phyloP scores from a whole-genome alignment of 331 rosid genomes.

The Acacia pycnantha region DNA sequence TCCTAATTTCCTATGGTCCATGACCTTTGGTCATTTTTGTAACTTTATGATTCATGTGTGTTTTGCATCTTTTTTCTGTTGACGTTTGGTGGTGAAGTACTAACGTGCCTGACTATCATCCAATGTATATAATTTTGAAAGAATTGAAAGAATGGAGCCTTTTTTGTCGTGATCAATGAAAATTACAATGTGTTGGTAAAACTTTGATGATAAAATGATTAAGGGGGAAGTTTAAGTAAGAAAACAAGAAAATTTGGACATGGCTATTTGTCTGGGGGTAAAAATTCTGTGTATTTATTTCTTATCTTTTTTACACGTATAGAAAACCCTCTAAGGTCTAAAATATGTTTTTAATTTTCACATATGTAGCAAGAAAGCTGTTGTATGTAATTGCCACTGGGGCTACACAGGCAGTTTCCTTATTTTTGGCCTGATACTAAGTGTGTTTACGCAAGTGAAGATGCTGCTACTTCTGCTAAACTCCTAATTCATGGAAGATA shows the following conservation, averaged over 20 bases:
- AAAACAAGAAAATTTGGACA: not conserved
- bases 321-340: not conserved
- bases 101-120: not conserved
- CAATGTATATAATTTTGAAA: not conserved
- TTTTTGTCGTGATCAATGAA: not conserved
- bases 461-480: not conserved
- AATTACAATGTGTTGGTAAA: not conserved
- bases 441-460: slow-evolving; percentile 8
- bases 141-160: not conserved
- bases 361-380: slow-evolving; percentile 2
- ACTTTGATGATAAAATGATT: not conserved
- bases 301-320: not conserved
- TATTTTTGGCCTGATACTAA: slow-evolving; percentile 6
- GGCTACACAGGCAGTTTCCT: not conserved
- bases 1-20: not conserved
- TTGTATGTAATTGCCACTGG: not conserved
- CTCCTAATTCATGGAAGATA: not conserved
- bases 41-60: not conserved
- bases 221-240: slow-evolving; percentile 4
- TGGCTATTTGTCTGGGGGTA: not conserved
- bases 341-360: slow-evolving; percentile 2
- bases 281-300: not conserved
- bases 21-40: not conserved
- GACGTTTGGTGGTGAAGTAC: not conserved
- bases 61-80: not conserved